Evolutionary conservation across 345 rosid species (phyloP), one percentile per base, ranked within the genome.

Genomic region (Lepidium africanum): DNA sequence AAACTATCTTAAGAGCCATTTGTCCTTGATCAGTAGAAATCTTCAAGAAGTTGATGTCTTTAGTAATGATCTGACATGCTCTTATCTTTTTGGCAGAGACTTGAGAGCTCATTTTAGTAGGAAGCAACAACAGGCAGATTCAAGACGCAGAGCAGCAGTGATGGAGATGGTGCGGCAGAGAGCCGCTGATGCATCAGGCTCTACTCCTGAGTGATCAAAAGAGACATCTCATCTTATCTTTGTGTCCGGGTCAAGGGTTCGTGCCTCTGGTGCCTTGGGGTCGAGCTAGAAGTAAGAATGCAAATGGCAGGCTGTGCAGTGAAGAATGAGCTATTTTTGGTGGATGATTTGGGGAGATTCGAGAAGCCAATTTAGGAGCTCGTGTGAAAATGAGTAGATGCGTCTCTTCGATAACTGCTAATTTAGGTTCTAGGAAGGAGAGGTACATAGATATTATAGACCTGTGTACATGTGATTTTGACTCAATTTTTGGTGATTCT

Each of bases 141-240:
- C 97, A 46, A 81, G 96, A 67, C 87, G 99, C 37, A 85, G 99
- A 83, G 97, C 96, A 50, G 97, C 99, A 58, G 97, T 94, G 73
- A 94, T 84, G 96, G 97, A 94, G 87, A 94, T 94, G 99, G 88
- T 94, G 96, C 83, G 97, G 58, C 96, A 89, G 83, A 85, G 97
- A 84, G 93, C 96, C 35, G 91, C 91, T 12, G 99, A 94, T 80
- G 91, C 89, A 79, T 81, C 81, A 77, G 81, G 93, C 63, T 89
- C 87, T 59, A 87, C 80, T 78, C 82, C 86, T 14, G 96, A 86
- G 27, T 88, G 83, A 85, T 64, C 46, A 68, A 47, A 36, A 36
- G 2, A 48, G 40, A 32, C 46, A 41, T 65, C 13, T 41, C 46
- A 41, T 65, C 13, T 41, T 12, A 46, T 11, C 12, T 56, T 32